phyloP scores from a whole-genome alignment of 2,329 filamentous ascomycete genomes.

The Xylariaceae sp. region DNA sequence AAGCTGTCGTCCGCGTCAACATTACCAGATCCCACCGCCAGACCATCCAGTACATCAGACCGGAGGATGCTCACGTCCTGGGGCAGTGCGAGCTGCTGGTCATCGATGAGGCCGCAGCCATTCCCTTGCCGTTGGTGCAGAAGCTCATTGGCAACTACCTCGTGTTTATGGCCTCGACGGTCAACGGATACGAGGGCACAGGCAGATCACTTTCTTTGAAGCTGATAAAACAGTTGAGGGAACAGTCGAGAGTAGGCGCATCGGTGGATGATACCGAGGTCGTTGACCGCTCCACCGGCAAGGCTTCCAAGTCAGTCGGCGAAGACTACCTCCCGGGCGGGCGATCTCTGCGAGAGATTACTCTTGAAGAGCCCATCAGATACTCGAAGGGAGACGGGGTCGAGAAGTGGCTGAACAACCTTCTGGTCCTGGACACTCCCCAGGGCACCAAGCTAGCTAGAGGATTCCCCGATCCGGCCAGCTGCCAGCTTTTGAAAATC shows the following conservation, averaged over 20 bases:
- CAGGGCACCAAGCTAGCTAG: constrained; percentile 68
- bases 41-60: constrained; percentile 97
- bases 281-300: constrained; percentile 74
- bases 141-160: constrained; percentile 96
- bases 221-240: constrained; percentile 91
- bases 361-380: constrained; percentile 86
- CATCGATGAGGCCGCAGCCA: constrained; percentile 96
- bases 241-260: constrained; percentile 70
- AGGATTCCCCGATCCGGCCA: constrained; percentile 82
- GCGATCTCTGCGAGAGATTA: constrained; percentile 84
- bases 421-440: constrained; percentile 90
- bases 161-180: constrained; percentile 98
- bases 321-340: constrained; percentile 57
- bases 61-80: constrained; percentile 89
- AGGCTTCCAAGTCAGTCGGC: constrained; percentile 54
- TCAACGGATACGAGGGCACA: constrained; percentile 97
- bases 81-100: constrained; percentile 93
- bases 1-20: constrained; percentile 95
- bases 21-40: constrained; percentile 91
- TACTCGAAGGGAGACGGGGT: constrained; percentile 87
- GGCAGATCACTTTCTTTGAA: constrained; percentile 92
- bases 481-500: constrained; percentile 88
- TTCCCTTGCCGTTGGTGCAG: constrained; percentile 83
- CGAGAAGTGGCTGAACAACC: constrained; percentile 92
- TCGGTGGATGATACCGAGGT: constrained; percentile 55